These are phyloP conservation scores for Ceriops zippeliana DNA, from an alignment of 345 rosid genomes.

Conservation along the genomic window DNA sequence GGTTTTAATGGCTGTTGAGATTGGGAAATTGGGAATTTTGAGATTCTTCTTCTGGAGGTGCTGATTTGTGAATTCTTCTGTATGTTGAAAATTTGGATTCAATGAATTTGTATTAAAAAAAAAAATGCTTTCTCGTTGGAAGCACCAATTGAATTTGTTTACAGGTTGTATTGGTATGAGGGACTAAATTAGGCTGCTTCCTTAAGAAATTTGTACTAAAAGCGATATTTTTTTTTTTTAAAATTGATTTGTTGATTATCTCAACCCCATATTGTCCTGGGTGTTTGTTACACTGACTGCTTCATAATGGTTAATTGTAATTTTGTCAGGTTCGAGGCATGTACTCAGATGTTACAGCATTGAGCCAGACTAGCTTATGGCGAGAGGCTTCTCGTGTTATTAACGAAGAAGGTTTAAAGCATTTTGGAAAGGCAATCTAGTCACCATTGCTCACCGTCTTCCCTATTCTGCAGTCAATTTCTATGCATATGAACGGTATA, in stretches of 20 bases:
- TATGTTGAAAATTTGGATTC: not conserved
- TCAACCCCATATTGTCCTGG: not conserved
- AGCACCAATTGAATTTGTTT: too few relatives aligned
- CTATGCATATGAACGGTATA: constrained; percentile 76
- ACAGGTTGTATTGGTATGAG: too few relatives aligned
- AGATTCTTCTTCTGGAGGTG: not conserved
- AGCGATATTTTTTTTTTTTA: not conserved
- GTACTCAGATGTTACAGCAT: constrained; percentile 66
- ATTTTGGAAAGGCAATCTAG: constrained; percentile 95
- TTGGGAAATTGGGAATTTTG: not conserved
- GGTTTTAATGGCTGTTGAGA: not conserved
- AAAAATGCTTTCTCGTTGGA: too few relatives aligned
- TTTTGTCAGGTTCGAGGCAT: constrained; percentile 85
- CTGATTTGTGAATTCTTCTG: not conserved
- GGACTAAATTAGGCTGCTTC: too few relatives aligned
- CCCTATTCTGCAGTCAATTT: constrained; percentile 82
- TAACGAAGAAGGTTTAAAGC: constrained; percentile 89
- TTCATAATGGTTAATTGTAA: not conserved
- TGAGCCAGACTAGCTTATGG: constrained; percentile 65
- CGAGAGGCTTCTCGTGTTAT: constrained; percentile 77
- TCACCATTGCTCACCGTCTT: constrained; percentile 86
- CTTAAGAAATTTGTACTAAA: too few relatives aligned
- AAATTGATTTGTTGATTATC: not conserved
- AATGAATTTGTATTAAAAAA: too few relatives aligned
- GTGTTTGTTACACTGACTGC: constrained; percentile 3